Evolutionary conservation across 1,284 basidiomycete species (phyloP).

Genomic region (Uromyces viciae-fabae): DNA sequence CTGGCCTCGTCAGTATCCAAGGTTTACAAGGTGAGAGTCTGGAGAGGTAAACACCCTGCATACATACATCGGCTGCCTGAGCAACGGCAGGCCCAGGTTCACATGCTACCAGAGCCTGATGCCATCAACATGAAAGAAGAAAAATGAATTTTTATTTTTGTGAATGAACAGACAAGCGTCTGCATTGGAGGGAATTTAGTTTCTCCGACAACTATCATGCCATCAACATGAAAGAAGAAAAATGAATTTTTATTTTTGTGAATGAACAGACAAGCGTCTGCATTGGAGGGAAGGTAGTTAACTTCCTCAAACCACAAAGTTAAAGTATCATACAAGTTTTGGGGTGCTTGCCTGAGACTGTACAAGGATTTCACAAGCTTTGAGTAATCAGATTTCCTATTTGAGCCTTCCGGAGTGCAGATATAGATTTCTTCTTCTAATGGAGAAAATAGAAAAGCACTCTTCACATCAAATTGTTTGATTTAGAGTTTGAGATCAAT

Average conservation of each 20-base stretch:
- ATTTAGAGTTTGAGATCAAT: constrained; percentile 54
- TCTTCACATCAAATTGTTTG: constrained; percentile 58
- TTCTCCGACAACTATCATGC: not conserved
- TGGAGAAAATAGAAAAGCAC: constrained; percentile 57
- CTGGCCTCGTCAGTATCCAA: no score
- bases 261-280: not conserved
- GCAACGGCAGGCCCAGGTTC: no score
- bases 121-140: no score
- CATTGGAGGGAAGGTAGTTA: not conserved
- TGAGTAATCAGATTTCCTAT: not conserved
- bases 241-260: not conserved
- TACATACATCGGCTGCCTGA: no score
- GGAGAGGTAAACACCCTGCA: no score
- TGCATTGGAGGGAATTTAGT: no score
- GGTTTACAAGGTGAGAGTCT: no score
- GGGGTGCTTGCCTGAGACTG: not conserved
- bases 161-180: no score
- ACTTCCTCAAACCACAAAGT: not conserved
- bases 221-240: constrained; percentile 7
- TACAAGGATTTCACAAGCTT: not conserved
- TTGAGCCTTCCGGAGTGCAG: constrained; percentile 52
- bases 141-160: no score
- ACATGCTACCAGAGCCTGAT: no score
- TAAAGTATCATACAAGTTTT: not conserved
- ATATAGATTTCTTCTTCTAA: constrained; percentile 58